Base-by-base conservation (phyloP, 306 rosid species). In the Begonia peltatifolia region DNA sequence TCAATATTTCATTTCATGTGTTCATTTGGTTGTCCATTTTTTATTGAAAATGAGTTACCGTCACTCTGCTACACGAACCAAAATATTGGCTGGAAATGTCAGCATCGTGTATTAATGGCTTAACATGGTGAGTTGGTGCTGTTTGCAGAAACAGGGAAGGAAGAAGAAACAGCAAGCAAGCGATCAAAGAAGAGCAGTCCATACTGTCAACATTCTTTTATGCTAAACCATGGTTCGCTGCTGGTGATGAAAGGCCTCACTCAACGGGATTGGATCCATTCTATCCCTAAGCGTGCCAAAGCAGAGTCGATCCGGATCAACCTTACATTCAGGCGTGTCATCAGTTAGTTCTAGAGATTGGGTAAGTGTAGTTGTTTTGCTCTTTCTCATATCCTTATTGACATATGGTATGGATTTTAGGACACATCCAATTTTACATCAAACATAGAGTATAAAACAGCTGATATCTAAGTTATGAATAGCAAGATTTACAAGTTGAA, bases 201-300 rank as follows among this genome's bases (percentile, higher is more conserved):
- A 54, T 65, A 41, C 56, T 77, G 78, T 59, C 79, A 77, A 53
- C 84, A 83, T 59, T 71, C 86, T 0, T 90, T 83, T 54, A 76
- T 62, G 41, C 92, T 83, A 9, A 85, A 69, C 84, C 97, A 83
- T 61, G 95, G 94, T 58, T 85, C 94, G 6, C 81, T 90, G 56
- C 61, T 86, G 76, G 85, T 86, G 59, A 90, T 86, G 95, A 83
- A 76, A 62, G 99, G 95, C 36, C 67, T 80, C 71, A 85, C 92
- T 10, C 99, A 90, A 69, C 66, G 95, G 63, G 99, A 90, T 76
- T 86, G 99, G 99, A 52, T 80, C 53, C 99, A 80, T 70, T 90
- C 94, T 1, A 82, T 85, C 55, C 97, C 97, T 53, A 85, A 73
- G 73, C 79, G 95, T 53, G 76, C 81, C 42, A 90, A 73, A 69